Percentiles rank a stretch among this genome's conserved stretches.
Evolutionary conservation across 1,284 basidiomycete species (phyloP).

Genomic region (Lentinula novae-zelandiae): DNA sequence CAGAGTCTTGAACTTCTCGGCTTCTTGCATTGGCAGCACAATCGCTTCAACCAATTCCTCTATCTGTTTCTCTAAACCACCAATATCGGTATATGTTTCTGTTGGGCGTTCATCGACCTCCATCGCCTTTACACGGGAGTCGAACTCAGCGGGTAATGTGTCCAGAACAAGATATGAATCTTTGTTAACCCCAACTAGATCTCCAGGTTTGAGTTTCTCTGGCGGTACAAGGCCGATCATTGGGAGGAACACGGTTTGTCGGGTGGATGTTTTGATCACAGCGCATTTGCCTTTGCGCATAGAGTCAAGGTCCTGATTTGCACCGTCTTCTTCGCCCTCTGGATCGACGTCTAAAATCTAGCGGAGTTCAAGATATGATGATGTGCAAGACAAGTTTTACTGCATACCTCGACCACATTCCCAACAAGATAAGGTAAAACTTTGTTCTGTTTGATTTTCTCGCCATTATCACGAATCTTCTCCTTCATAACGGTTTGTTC

Average conservation of each 20-base stretch:
- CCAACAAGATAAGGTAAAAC: slow-evolving; percentile 97
- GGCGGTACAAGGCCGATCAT: slow-evolving; percentile 96
- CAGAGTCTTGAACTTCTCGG: slow-evolving; percentile 94
- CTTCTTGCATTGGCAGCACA: slow-evolving; percentile 87
- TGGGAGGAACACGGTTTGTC: slow-evolving; percentile 97
- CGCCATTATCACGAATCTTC: slow-evolving; percentile 96
- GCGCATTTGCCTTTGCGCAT: slow-evolving; percentile 97
- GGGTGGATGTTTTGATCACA: slow-evolving; percentile 97
- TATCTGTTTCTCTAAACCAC: slow-evolving; percentile 98
- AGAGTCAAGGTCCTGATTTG: slow-evolving; percentile 90
- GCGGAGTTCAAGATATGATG: slow-evolving; percentile 6
- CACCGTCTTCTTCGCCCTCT: slow-evolving; percentile 90
- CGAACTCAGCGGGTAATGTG: slow-evolving; percentile 95
- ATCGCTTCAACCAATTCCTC: slow-evolving; percentile 98
- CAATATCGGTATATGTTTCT: slow-evolving; percentile 96
- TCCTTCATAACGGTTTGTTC: slow-evolving; percentile 96
- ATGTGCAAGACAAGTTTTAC: not conserved
- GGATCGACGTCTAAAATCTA: slow-evolving; percentile 95
- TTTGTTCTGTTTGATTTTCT: slow-evolving; percentile 99
- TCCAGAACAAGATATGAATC: slow-evolving; percentile 98
- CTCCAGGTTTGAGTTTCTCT: slow-evolving; percentile 84
- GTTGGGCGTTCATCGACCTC: slow-evolving; percentile 99
- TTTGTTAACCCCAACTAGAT: slow-evolving; percentile 99
- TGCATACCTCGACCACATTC: slow-evolving; percentile 87
- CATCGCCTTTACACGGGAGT: slow-evolving; percentile 99